Base-by-base conservation (phyloP, 164 flowering plant species). In the Paratinospora sagittata region DNA sequence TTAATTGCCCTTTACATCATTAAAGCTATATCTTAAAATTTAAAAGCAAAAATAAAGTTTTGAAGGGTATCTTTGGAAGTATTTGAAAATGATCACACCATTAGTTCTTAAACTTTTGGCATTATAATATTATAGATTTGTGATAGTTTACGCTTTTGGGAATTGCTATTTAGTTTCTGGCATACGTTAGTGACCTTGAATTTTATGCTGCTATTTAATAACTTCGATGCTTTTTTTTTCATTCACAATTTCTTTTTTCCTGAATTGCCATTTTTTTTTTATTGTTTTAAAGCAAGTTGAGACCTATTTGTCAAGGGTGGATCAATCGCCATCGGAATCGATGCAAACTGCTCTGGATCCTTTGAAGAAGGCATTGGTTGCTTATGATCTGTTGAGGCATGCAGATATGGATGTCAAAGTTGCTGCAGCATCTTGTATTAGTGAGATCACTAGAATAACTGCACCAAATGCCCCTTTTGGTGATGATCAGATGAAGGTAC, bases 401-500 rank as follows among this genome's bases (percentile, higher is more conserved):
- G 69, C 85, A 23, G 80, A 90, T 77, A 61, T 41, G 65, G 88
- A 89, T 80, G 89, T 94, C 24, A 88, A 83, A 80, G 85, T 86
- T 75, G 73, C 89, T 27, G 88, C 92, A 66, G 97, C 93, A 19
- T 75, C 89, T 47, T 92, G 97, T 70, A 80, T 92, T 16, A 87
- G 87, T 79, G 97, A 94, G 75, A 80, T 94, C 27, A 88, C 89
- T 0, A 84, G 98, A 78, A 89, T 94, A 37, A 85, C 95, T 27
- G 97, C 93, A 0, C 98, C 98, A 0, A 90, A 87, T 8, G 87
- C 88, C 64, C 97, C 97, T 3, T 94, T 88, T 72, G 80, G 74
- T 61, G 97, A 94, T 83, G 91, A 88, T 8, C 74, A 79, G 27
- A 93, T 94, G 97, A 87, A 85, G 91, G 98, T 93, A 74, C n/a